A percentile compares a stretch with the other conserved stretches of the same genome.
Conservation (phyloP, 768 basidiomycete species). For the Psilocybe tampanensis region DNA sequence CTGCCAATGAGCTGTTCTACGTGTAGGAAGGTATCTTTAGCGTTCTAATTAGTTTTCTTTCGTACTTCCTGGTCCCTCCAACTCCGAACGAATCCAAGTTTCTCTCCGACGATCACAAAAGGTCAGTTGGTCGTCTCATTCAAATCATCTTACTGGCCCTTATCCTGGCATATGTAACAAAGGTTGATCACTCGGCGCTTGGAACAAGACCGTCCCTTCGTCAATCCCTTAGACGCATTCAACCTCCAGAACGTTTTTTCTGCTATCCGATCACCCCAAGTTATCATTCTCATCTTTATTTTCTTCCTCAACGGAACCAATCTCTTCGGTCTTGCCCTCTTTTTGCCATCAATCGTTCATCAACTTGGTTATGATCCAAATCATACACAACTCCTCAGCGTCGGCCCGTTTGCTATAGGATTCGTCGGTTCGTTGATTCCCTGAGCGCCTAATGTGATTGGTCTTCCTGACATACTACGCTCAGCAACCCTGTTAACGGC, state of each 20-base stretch:
- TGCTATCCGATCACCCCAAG: conserved; percentile 34
- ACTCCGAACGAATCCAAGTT: conserved; percentile 32
- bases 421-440: conserved; percentile 29
- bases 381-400: conserved; percentile 37
- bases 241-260: conserved; percentile 30
- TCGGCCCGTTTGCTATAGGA: conserved; percentile 37
- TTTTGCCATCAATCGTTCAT: conserved; percentile 39
- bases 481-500: conserved; percentile 2
- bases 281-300: conserved; percentile 33
- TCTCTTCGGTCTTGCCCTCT: conserved; percentile 37
- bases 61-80: conserved; percentile 42
- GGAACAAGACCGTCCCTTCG: conserved; percentile 32
- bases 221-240: conserved; percentile 30
- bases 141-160: not conserved
- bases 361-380: conserved; percentile 34
- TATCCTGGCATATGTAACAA: not conserved
- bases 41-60: conserved; percentile 43
- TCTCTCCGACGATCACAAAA: conserved; percentile 31
- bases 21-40: conserved; percentile 38
- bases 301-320: conserved; percentile 38
- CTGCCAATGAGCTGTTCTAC: conserved; percentile 41
- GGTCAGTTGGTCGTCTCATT: conserved; percentile 24
- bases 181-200: conserved; percentile 32
- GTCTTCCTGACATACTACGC: not conserved
- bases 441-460: not conserved